Evolutionary conservation across 768 basidiomycete species (phyloP).

Genomic region (Rickenella mellea): DNA sequence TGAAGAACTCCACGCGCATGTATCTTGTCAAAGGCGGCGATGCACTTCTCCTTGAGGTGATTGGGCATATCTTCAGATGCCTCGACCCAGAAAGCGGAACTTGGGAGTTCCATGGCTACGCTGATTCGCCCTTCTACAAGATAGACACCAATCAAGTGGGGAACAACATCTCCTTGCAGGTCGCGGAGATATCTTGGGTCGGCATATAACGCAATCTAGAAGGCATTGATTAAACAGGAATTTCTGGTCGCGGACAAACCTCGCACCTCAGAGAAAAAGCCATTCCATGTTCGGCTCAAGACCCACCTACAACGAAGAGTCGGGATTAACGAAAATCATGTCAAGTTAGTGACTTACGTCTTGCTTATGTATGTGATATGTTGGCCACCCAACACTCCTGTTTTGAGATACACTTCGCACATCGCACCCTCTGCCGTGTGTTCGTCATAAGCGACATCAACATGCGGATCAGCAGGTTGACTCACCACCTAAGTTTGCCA

Average conservation of each 20-base stretch:
- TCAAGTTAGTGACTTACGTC: not conserved
- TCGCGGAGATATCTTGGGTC: conserved; percentile 32
- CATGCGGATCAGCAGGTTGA: not conserved
- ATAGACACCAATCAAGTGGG: conserved; percentile 40
- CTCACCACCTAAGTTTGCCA: not conserved
- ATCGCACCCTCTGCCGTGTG: not conserved
- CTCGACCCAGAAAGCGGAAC: conserved; percentile 52
- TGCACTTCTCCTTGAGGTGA: conserved; percentile 39
- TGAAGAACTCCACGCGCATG: conserved; percentile 40
- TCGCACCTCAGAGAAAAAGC: conserved; percentile 30
- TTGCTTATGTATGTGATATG: not conserved
- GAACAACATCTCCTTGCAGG: conserved; percentile 45
- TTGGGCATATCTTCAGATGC: conserved; percentile 48
- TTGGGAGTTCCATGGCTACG: conserved; percentile 45
- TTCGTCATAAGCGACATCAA: not conserved
- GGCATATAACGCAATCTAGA: conserved; percentile 44
- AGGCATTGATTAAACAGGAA: conserved; percentile 1
- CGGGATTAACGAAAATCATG: not conserved
- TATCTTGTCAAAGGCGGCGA: conserved; percentile 39
- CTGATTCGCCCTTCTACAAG: conserved; percentile 27
- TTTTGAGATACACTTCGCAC: not conserved
- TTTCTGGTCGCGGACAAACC: not conserved
- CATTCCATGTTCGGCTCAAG: conserved; percentile 19
- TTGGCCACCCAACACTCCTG: not conserved
- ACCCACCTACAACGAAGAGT: not conserved